Percentiles rank a stretch among this genome's conserved stretches.
These are phyloP conservation scores for Gremmenia infestans DNA, from an alignment of 2,329 filamentous ascomycete genomes.

Conservation along the genomic window DNA sequence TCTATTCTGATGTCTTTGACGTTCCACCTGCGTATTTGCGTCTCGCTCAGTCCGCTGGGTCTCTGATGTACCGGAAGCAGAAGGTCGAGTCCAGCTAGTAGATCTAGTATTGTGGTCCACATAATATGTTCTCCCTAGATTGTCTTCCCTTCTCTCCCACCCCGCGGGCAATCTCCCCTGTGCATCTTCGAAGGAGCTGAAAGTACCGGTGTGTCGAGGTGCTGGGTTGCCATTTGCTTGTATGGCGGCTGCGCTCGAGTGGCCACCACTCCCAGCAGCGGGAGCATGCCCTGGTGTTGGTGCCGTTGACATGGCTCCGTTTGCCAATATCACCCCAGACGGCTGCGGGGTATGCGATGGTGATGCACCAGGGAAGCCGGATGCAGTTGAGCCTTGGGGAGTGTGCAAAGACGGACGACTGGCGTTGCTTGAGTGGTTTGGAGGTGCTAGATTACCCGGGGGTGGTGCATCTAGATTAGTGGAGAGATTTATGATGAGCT, in stretches of 20 bases:
- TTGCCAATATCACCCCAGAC: conserved; percentile 26
- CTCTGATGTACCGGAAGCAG: conserved; percentile 68
- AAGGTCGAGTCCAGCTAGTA: conserved; percentile 92
- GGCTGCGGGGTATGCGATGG: conserved; percentile 33
- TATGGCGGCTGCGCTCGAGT: conserved; percentile 14
- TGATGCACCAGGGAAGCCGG: conserved; percentile 26
- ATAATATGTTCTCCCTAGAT: conserved; percentile 92
- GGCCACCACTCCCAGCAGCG: conserved; percentile 29
- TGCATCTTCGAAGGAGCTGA: conserved; percentile 95
- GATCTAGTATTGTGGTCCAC: conserved; percentile 97
- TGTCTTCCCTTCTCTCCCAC: conserved; percentile 95
- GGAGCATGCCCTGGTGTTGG: conserved; percentile 32
- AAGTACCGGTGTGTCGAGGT: conserved; percentile 40
- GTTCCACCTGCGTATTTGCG: conserved; percentile 87
- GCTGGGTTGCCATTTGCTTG: conserved; percentile 20
- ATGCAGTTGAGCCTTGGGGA: conserved; percentile 27
- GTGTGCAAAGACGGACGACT: conserved; percentile 30
- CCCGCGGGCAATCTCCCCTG: conserved; percentile 87
- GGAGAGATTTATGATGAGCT: conserved; percentile 93
- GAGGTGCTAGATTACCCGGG: conserved; percentile 38
- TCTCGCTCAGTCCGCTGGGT: conserved; percentile 77
- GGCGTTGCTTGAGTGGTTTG: conserved; percentile 22
- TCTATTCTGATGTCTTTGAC: conserved; percentile 88
- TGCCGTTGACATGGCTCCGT: conserved; percentile 26
- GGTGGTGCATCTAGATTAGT: conserved; percentile 77